Conservation (phyloP, 306 rosid species). For the Canavalia gladiata region DNA sequence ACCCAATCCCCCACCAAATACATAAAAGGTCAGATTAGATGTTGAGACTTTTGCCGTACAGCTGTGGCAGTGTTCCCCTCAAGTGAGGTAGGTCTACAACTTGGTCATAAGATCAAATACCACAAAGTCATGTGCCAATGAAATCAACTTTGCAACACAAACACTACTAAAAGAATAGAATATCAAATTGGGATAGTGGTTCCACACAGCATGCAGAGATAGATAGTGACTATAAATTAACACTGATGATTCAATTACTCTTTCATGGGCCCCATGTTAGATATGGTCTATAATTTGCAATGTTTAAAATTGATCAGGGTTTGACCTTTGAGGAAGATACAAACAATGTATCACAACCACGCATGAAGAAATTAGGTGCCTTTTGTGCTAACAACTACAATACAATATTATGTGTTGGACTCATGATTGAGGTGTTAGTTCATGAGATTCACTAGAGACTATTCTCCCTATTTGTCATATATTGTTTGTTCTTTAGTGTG, state of each 20-base stretch:
- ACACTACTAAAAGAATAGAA: slow-evolving; percentile 24
- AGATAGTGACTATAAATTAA: slow-evolving; percentile 26
- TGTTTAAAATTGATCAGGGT: slow-evolving; percentile 51
- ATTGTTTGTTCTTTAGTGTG: slow-evolving; percentile 45
- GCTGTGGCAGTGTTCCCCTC: slow-evolving; percentile 43
- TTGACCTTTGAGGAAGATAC: slow-evolving; percentile 57
- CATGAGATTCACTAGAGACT: slow-evolving; percentile 42
- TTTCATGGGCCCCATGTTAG: slow-evolving; percentile 52
- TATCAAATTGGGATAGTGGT: slow-evolving; percentile 39
- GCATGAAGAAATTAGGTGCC: slow-evolving; percentile 46
- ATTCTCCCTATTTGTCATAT: slow-evolving; percentile 51
- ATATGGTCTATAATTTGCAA: slow-evolving; percentile 53
- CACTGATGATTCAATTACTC: slow-evolving; percentile 28
- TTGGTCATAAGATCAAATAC: slow-evolving; percentile 36
- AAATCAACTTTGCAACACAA: slow-evolving; percentile 13
- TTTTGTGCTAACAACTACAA: slow-evolving; percentile 49
- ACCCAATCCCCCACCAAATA: slow-evolving; percentile 30
- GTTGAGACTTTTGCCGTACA: slow-evolving; percentile 56
- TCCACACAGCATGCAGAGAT: slow-evolving; percentile 38
- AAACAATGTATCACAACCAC: slow-evolving; percentile 40
- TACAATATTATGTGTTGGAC: slow-evolving; percentile 29
- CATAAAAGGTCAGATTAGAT: slow-evolving; percentile 37
- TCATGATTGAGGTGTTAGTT: slow-evolving; percentile 47
- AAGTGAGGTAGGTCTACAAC: slow-evolving; percentile 37
- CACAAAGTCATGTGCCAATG: slow-evolving; percentile 24